phyloP scores from a whole-genome alignment of 148 eudicot species.

The Tetragonia tetragonoides region DNA sequence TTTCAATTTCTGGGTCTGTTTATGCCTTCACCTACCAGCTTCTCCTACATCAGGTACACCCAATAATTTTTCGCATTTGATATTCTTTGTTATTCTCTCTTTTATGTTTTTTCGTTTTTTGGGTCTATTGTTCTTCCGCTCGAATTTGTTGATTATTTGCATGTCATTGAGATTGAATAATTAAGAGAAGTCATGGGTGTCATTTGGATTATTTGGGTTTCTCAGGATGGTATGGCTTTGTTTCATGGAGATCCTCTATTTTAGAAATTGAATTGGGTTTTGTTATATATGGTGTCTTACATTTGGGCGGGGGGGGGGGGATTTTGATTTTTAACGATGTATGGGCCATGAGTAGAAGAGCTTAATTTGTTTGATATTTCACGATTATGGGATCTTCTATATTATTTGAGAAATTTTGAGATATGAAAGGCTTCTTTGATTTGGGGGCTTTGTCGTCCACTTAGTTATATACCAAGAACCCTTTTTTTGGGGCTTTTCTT shows the following conservation, averaged over 20 bases:
- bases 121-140: not conserved
- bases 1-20: constrained; percentile 12
- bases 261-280: constrained; percentile 6
- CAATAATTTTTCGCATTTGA: constrained; percentile 5
- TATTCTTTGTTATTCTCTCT: not conserved
- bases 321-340: constrained; percentile 15
- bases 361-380: constrained; percentile 1
- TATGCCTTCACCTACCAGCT: constrained; percentile 27
- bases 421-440: constrained; percentile 1
- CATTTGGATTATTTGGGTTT: constrained; percentile 14
- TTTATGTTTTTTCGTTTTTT: not conserved
- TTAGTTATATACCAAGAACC: not conserved
- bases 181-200: constrained; percentile 11
- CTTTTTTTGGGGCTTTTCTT: constrained; percentile 3
- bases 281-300: not conserved
- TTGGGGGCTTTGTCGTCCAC: not conserved
- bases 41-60: constrained; percentile 29
- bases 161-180: not conserved
- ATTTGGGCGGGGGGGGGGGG: not conserved
- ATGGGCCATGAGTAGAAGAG: constrained; percentile 6
- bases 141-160: not conserved
- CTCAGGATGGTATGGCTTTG: not conserved
- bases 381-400: not conserved
- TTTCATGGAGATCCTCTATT: constrained; percentile 11
- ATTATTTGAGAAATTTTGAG: not conserved